phyloP scores from a whole-genome alignment of 2,329 filamentous ascomycete species.

The Coniella lustricola region DNA sequence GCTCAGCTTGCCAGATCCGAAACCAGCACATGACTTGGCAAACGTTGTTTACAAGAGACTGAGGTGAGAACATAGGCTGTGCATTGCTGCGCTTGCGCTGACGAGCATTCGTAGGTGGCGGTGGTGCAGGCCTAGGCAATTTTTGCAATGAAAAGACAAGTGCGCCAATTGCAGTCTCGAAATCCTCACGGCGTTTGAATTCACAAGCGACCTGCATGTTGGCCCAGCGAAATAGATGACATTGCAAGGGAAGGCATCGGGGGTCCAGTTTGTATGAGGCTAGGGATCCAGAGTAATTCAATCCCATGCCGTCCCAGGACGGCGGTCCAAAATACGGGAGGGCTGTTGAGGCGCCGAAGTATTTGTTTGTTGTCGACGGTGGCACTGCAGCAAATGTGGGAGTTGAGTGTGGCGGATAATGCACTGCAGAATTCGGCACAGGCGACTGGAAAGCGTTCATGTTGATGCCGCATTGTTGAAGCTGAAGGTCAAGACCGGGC shows the following conservation, averaged over 20 bases:
- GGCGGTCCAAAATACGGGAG: neutral
- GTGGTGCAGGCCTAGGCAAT: neutral
- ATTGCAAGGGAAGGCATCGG: neutral
- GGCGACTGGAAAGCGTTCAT: neutral
- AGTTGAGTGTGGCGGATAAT: no score
- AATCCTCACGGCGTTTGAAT: neutral
- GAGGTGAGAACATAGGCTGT: neutral
- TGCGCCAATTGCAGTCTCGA: conserved; percentile 4
- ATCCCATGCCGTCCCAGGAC: neutral
- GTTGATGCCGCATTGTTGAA: conserved; percentile 1
- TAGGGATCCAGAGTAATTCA: neutral
- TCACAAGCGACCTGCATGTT: conserved; percentile 5
- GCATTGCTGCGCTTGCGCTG: neutral
- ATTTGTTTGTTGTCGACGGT: neutral
- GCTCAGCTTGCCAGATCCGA: conserved; percentile 5
- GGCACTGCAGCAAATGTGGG: neutral
- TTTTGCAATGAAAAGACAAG: conserved; percentile 4
- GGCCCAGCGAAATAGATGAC: neutral
- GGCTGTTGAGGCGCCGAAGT: neutral
- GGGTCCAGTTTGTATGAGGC: neutral
- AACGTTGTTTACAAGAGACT: neutral
- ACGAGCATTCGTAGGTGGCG: neutral
- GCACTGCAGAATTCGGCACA: neutral
- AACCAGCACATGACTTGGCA: conserved; percentile 11
- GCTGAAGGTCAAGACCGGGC: neutral